phyloP scores from a whole-genome alignment of 768 basidiomycete genomes.

The Omphalotus guepiniiformis region DNA sequence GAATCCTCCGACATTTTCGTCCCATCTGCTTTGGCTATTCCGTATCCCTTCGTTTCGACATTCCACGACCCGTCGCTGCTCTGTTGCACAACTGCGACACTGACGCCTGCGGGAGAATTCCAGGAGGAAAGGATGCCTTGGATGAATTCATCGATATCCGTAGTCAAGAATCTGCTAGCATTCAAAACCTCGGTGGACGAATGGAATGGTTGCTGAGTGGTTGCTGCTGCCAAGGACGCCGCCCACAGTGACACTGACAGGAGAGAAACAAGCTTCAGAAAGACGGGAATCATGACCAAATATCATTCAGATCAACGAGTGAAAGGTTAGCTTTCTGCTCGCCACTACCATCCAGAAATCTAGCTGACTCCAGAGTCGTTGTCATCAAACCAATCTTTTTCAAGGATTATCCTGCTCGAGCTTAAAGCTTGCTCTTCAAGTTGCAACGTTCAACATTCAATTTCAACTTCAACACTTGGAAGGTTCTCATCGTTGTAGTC shows the following conservation, averaged over 20 bases:
- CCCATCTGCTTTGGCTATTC: constrained; percentile 20
- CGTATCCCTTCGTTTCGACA: constrained; percentile 28
- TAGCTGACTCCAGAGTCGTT: constrained; percentile 45
- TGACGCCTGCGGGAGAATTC: constrained; percentile 24
- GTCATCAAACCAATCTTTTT: constrained; percentile 18
- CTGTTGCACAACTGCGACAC: constrained; percentile 24
- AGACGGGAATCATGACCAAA: no score
- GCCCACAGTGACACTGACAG: no score
- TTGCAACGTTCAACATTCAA: constrained; percentile 33
- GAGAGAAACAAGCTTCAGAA: no score
- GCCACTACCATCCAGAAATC: constrained; percentile 39
- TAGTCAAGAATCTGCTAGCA: no score
- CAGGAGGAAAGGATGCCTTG: constrained; percentile 21
- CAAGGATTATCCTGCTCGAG: no score
- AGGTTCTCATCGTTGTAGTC: no score
- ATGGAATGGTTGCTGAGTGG: no score
- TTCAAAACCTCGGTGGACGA: no score
- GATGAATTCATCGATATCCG: constrained; percentile 14
- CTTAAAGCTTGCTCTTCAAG: constrained; percentile 11
- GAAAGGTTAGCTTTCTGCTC: constrained; percentile 60
- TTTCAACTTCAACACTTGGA: no score
- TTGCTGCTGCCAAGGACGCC: no score
- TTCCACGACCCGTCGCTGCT: constrained; percentile 22
- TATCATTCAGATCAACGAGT: no score
- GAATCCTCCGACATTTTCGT: constrained; percentile 22